phyloP scores from a whole-genome alignment of 495 filamentous ascomycete species.

The Aspergillus nidulans region DNA sequence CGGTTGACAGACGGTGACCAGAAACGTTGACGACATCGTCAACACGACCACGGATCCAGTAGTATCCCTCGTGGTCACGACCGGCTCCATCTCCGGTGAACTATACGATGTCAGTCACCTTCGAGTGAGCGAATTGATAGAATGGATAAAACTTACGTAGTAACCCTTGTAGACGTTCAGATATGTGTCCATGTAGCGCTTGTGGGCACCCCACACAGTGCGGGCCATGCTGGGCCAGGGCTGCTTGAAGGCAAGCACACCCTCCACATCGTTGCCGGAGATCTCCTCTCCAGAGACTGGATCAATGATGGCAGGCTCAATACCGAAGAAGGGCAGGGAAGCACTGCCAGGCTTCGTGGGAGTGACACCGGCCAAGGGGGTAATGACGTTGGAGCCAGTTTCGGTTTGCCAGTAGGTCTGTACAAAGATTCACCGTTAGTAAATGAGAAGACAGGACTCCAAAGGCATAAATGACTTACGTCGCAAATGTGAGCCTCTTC shows the following conservation, averaged over 20 bases:
- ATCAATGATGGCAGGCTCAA: slow-evolving; percentile 97
- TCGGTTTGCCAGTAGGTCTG: slow-evolving; percentile 99
- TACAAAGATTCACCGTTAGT: not conserved
- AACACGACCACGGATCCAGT: slow-evolving; percentile 98
- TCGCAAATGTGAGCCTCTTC: slow-evolving; percentile 92
- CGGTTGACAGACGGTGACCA: slow-evolving; percentile 92
- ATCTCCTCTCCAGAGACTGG: slow-evolving; percentile 93
- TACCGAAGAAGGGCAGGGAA: slow-evolving; percentile 81
- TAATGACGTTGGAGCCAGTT: slow-evolving; percentile 86
- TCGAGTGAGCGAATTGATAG: not conserved
- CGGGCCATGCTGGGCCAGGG: slow-evolving; percentile 98
- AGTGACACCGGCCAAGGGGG: slow-evolving; percentile 52
- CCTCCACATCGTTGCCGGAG: slow-evolving; percentile 94
- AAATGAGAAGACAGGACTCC: not conserved
- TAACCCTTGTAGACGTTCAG: slow-evolving; percentile 97
- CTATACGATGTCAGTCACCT: slow-evolving; percentile 40
- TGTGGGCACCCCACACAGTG: slow-evolving; percentile 97
- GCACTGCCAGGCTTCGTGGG: slow-evolving; percentile 56
- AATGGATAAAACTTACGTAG: slow-evolving; percentile 64
- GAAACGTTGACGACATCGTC: slow-evolving; percentile 98
- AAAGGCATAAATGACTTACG: slow-evolving; percentile 52
- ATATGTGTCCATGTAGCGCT: slow-evolving; percentile 98
- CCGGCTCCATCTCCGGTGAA: slow-evolving; percentile 98
- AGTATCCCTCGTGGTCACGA: slow-evolving; percentile 97
- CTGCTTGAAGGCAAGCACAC: slow-evolving; percentile 96